Base-by-base conservation (phyloP, 139 green algal species). In the Edaphochlamys debaryana region DNA sequence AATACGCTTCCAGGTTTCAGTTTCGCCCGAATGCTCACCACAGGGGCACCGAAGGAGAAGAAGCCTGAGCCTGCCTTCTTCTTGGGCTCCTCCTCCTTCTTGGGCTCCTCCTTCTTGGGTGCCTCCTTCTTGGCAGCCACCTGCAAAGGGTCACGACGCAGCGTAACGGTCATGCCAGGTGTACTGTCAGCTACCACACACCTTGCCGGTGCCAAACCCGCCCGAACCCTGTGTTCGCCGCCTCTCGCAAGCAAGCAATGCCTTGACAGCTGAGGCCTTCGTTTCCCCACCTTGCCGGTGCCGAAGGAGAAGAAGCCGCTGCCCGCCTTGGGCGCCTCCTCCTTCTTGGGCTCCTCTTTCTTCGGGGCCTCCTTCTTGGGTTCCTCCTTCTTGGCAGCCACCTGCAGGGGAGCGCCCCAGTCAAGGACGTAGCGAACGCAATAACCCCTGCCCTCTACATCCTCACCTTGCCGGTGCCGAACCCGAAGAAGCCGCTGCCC, bases 401-500 rank as follows among this genome's bases (percentile, higher is more conserved):
- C 76, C 76, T 82, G 62, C 37, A 4, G 37, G 70, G 8, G 58
- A 19, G 9, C 7, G 20, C 17, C 52, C 4, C 17, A 15, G 29
- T 67, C 3, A 4, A 37, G 27, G 60, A 3, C 11, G 27, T 20
- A 1, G 64, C 20, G 36, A 6, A n/a, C 34, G 63, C 13, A 27
- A 3, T 27, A 7, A 41, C 5, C 9, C 32, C 32, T 29, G 20
- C 41, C 17, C 4, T 22, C 20, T 15, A 41, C 20, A 41, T 8
- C 15, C 69, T 0, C 42, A 81, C 75, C 75, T 71, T 71, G 60
- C 38, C 62, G 30, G 75, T 63, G n/a, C 75, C 75, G n/a, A 81
- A 81, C 32, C 41, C 6, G 58, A 50, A 72, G 60, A 81, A 81
- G 36, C 75, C 75, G 75, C 4, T 72, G 60, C 75, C 75, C 5